A percentile compares a stretch with the other conserved stretches of the same genome.
These are phyloP conservation scores for Fomitopsis pinicola DNA, from an alignment of 1,284 basidiomycete genomes.

Conservation along the genomic window DNA sequence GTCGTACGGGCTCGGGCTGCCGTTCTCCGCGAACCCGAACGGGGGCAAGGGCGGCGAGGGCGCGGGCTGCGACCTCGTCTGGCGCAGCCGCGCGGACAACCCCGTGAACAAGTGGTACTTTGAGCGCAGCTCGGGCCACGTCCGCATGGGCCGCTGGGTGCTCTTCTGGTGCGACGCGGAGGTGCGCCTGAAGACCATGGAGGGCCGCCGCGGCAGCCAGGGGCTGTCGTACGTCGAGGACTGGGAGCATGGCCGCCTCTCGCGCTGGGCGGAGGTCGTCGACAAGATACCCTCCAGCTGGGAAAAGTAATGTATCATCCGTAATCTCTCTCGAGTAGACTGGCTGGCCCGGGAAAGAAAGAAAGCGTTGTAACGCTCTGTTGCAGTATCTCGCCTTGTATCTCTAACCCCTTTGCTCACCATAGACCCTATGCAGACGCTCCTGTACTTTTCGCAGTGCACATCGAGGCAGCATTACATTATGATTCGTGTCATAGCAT, in stretches of 20 bases:
- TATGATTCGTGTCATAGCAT: not conserved
- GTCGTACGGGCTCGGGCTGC: conserved; percentile 92
- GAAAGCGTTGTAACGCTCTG: not conserved
- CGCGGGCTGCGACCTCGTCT: conserved; percentile 91
- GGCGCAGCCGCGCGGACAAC: conserved; percentile 91
- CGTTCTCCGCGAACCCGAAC: conserved; percentile 93
- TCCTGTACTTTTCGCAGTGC: not conserved
- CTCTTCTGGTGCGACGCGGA: conserved; percentile 99
- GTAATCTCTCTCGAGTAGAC: not conserved
- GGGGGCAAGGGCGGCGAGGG: conserved; percentile 89
- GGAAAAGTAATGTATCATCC: conserved; percentile 34
- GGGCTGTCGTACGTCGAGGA: conserved; percentile 74
- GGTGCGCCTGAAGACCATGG: conserved; percentile 66
- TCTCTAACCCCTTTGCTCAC: not conserved
- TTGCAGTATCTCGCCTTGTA: not conserved
- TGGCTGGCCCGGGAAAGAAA: not conserved
- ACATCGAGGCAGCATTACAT: not conserved
- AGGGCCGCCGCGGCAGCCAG: conserved; percentile 54
- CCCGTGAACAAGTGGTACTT: conserved; percentile 99
- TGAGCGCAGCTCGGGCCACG: conserved; percentile 90
- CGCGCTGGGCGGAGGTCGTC: conserved; percentile 72
- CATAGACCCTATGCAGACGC: not conserved
- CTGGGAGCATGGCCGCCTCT: conserved; percentile 78
- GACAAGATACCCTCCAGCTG: conserved; percentile 81
- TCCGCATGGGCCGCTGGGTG: conserved; percentile 82